Conservation (phyloP, 164 flowering plant genomes). For the Liquidambar formosana region DNA sequence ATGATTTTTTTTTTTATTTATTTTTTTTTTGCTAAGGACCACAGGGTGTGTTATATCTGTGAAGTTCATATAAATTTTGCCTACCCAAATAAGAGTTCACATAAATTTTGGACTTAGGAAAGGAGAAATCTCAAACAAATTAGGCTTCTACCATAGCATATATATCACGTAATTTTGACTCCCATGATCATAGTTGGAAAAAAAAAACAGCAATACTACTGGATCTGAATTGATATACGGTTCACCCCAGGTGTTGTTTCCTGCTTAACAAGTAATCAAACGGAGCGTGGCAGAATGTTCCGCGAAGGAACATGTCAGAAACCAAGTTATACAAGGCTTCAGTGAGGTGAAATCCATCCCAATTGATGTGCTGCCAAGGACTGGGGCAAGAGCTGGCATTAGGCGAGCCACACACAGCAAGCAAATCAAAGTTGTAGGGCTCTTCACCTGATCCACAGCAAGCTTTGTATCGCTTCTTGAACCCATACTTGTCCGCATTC, state of each 20-base stretch:
- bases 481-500: slow-evolving; percentile 40
- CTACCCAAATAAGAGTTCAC: no score
- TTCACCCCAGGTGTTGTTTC: slow-evolving; percentile 12
- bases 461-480: slow-evolving; percentile 57
- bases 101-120: no score
- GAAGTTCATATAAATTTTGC: no score
- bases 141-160: no score
- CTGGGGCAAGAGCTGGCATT: slow-evolving; percentile 40
- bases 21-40: no score
- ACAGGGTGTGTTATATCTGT: no score
- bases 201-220: no score
- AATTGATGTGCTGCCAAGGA: slow-evolving; percentile 59
- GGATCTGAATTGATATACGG: no score
- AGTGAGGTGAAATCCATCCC: slow-evolving; percentile 48
- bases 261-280: slow-evolving; percentile 34
- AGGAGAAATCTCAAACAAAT: no score
- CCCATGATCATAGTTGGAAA: no score
- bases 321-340: slow-evolving; percentile 48
- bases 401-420: slow-evolving; percentile 52
- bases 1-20: no score
- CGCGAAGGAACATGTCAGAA: slow-evolving; percentile 36
- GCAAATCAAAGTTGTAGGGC: slow-evolving; percentile 47
- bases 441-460: slow-evolving; percentile 77
- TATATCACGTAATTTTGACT: no score
- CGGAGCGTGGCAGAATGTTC: slow-evolving; percentile 29